Base-by-base conservation (phyloP, 2,329 filamentous ascomycete species). In the Diaporthe sp. region DNA sequence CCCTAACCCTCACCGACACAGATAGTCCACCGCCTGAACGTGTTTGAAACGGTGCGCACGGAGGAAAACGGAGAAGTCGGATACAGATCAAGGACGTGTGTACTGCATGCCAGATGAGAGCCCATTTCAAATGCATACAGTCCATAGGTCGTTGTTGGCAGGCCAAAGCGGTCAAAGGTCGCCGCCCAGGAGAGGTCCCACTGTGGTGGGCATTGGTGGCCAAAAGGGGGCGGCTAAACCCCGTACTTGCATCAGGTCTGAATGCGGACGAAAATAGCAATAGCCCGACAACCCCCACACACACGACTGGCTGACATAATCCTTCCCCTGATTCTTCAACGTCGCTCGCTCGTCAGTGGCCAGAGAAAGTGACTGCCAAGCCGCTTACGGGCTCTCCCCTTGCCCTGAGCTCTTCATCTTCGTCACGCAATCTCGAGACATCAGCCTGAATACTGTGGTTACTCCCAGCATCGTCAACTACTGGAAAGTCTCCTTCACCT, bases 111-210 rank as follows among this genome's bases (percentile, higher is more conserved):
- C 27, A 32, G 10, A 17, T 30, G 22, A 35, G 2, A n/a, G 9
- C 30, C 47, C 22, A 53, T 53, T 37, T 22, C 32, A 53, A 39
- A 39, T n/a, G 32, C 47, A 68, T 30, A 2, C 22, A 25, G 5
- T 19, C 19, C 32, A 39, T 13, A 53, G 47, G 47, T 13, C 44
- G 42, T 39, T 9, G 47, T 39, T 27, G 12, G n/a, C 47, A 53
- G 47, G 47, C 47, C 63, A 25, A 39, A 68, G 63, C 47, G 47
- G 63, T 68, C 63, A 68, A 13, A 68, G 47, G 63, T 47, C 39
- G 44, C 63, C 25, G n/a, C n/a, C 61, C 30, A 25, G 22, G 61
- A 50, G 30, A 39, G 30, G 30, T 10, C 63, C 63, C 63, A 39
- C 63, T 30, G 35, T 35, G 63, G 44, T 47, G 63, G 42, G n/a